Conservation (phyloP, 176 grass and related monocot genomes). For the Aegilops umbellulata region DNA sequence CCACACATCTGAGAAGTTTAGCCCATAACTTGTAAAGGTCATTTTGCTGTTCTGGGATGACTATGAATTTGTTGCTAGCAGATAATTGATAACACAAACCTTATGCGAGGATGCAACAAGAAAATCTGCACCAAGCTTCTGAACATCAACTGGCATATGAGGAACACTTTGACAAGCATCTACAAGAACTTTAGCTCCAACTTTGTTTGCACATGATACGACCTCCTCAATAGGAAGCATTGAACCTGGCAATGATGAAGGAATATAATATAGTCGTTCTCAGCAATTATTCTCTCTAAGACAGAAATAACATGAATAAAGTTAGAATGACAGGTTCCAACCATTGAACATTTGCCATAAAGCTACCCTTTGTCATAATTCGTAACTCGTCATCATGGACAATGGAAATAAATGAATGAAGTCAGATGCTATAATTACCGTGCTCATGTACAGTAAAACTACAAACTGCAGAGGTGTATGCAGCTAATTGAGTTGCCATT, state of each 20-base stretch:
- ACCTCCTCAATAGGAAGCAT: slow-evolving; percentile 89
- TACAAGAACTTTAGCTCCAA: slow-evolving; percentile 90
- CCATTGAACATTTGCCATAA: slow-evolving; percentile 3
- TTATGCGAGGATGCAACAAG: slow-evolving; percentile 98
- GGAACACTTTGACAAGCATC: slow-evolving; percentile 99
- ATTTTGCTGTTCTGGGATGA: slow-evolving; percentile 17
- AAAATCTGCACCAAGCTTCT: slow-evolving; percentile 87
- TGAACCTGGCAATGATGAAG: slow-evolving; percentile 52
- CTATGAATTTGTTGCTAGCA: slow-evolving; percentile 14
- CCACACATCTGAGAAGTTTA: slow-evolving; percentile 99
- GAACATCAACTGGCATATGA: slow-evolving; percentile 93
- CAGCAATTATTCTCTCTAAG: neutral
- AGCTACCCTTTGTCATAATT: neutral
- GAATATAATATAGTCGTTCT: neutral
- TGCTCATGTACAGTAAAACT: neutral
- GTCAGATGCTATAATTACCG: neutral
- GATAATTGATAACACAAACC: slow-evolving; percentile 39
- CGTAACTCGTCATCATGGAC: neutral
- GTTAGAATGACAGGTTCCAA: neutral
- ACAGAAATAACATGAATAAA: slow-evolving; percentile 11
- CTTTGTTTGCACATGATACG: slow-evolving; percentile 57
- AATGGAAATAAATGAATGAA: neutral
- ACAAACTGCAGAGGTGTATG: neutral
- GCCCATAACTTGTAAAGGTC: slow-evolving; percentile 32
- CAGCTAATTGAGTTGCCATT: slow-evolving; percentile 1